Percentiles rank a stretch among this genome's conserved stretches.
Evolutionary conservation across 2,329 filamentous ascomycete species (phyloP).

Genomic region (Xylariales sp.): DNA sequence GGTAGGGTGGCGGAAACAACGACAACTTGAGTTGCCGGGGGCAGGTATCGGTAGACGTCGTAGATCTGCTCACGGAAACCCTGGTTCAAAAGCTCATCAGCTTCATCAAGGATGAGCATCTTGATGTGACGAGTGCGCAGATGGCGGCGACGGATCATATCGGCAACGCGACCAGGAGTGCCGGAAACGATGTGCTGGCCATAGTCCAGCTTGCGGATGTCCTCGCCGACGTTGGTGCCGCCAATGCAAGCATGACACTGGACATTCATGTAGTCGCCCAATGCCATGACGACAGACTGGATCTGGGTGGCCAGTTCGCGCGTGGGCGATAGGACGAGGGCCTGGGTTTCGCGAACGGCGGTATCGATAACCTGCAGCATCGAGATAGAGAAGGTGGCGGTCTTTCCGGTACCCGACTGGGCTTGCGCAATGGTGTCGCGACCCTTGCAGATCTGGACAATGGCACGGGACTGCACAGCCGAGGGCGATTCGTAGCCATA

Average conservation of each 20-base stretch:
- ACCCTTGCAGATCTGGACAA: slow-evolving; percentile 98
- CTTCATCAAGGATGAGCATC: slow-evolving; percentile 60
- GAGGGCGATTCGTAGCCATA: slow-evolving; percentile 99
- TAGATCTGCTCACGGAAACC: slow-evolving; percentile 99
- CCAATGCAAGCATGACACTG: slow-evolving; percentile 99
- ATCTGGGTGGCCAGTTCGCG: slow-evolving; percentile 97
- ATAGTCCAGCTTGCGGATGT: slow-evolving; percentile 95
- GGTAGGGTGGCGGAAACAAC: slow-evolving; percentile 95
- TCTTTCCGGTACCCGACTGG: slow-evolving; percentile 96
- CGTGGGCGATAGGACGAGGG: slow-evolving; percentile 90
- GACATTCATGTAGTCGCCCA: slow-evolving; percentile 99
- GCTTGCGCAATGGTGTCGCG: slow-evolving; percentile 98
- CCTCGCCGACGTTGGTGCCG: slow-evolving; percentile 95
- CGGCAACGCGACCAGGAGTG: slow-evolving; percentile 85
- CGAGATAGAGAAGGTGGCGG: slow-evolving; percentile 92
- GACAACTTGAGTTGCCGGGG: slow-evolving; percentile 95
- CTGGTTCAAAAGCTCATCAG: slow-evolving; percentile 71
- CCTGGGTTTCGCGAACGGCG: slow-evolving; percentile 86
- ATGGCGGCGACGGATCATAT: slow-evolving; percentile 57
- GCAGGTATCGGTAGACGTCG: slow-evolving; percentile 95
- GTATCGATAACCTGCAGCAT: slow-evolving; percentile 96
- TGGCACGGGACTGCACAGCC: slow-evolving; percentile 94
- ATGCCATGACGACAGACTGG: slow-evolving; percentile 96
- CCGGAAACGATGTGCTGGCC: slow-evolving; percentile 97
- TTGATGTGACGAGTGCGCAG: slow-evolving; percentile 59